Base-by-base conservation (phyloP, 176 grass and related monocot species). In the Juncus effusus region DNA sequence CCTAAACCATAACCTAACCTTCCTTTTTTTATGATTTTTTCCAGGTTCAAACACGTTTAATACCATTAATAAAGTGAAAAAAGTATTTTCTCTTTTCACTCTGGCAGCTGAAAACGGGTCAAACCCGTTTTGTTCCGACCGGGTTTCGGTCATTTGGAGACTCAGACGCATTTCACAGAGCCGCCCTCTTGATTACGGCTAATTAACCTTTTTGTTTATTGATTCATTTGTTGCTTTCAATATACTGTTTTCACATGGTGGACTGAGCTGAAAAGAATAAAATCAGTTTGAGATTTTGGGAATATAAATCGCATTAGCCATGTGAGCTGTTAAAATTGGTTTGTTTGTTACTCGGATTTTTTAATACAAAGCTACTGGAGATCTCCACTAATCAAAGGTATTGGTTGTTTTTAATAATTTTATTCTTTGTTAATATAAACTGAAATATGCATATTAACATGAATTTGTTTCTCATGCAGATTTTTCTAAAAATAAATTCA, bases 151-250 rank as follows among this genome's bases (percentile, higher is more conserved):
- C 45, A 38, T 90, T 65, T 90, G 87, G 87, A 85, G 87, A 58
- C 59, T 90, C 35, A 51, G 76, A 39, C 70, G 87, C 68, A 82
- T 79, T 59, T 58, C 85, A 78, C 82, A 86, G 64, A 82, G 87
- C 12, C 83, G 81, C 61, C 82, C 82, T 69, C 81, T 89, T 56
- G 87, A 90, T 80, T 86, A 90, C 63, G 87, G 87, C 62, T 90
- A 90, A 90, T 65, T 12, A 12, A 82, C 11, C 72, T 66, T 60
- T 60, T 16, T 3, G 15, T 5, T 9, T 47, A 47, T 6, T 47
- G 9, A 6, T 47, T 47, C 1, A 2, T 47, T 47, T 47, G 6
- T 47, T 36, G 44, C 79, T 44, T 79, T 63, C 73, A 80, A 78
- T 76, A 83, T 82, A 73, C 73, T 28, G 19, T 28, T 28, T 76